Evolutionary conservation across 1,284 basidiomycete genomes (phyloP).

Genomic region (Apiotrichum mycotoxinovorans): DNA sequence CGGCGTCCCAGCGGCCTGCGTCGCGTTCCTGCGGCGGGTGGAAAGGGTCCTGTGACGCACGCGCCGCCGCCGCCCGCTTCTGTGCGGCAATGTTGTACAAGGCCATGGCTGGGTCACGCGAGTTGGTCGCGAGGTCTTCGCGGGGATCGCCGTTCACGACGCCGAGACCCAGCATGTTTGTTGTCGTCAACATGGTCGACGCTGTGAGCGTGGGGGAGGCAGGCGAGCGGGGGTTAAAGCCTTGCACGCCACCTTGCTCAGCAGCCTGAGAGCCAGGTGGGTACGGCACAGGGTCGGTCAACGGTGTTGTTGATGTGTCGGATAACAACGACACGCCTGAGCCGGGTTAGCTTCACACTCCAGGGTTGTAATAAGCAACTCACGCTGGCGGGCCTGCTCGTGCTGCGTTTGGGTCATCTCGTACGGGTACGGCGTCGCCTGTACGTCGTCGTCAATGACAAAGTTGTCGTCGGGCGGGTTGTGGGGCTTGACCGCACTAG

Average conservation of each 20-base stretch:
- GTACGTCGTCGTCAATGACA: conserved; percentile 3
- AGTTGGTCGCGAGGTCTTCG: neutral
- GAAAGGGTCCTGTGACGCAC: neutral
- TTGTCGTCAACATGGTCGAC: neutral
- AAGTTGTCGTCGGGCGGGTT: neutral
- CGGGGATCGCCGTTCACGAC: neutral
- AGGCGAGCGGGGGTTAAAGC: neutral
- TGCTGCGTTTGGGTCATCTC: neutral
- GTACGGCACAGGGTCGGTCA: neutral
- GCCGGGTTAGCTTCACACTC: neutral
- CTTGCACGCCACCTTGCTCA: neutral
- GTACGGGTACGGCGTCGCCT: neutral
- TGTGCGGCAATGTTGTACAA: neutral
- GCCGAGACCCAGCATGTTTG: neutral
- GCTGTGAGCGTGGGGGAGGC: neutral
- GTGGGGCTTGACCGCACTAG: neutral
- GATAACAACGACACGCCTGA: neutral
- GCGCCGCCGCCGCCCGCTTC: neutral
- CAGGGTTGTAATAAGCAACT: too few relatives aligned
- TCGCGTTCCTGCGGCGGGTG: conserved; percentile 3
- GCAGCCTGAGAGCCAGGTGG: neutral
- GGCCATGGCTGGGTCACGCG: neutral
- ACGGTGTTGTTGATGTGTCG: neutral
- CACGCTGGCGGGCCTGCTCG: neutral
- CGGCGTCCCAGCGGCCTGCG: neutral